Base-by-base conservation (phyloP, 164 flowering plant species). In the Brasenia schreberi region DNA sequence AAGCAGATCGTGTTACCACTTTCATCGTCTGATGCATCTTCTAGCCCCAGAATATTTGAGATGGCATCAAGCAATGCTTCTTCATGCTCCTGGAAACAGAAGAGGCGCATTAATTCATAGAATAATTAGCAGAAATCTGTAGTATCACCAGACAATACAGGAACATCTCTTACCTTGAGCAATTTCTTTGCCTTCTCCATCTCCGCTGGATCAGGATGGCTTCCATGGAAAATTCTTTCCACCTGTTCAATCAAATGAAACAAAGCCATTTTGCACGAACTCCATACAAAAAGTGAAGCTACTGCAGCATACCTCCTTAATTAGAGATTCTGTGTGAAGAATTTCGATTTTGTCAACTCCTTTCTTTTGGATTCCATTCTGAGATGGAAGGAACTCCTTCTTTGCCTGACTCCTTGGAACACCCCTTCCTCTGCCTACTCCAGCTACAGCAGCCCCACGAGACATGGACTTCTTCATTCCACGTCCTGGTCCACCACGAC, bases 11-110 rank as follows among this genome's bases (percentile, higher is more conserved):
- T 1, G 19, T 69, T 86, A 87, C 88, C 84, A 62, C 84, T 83
- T 79, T 89, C 95, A 42, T 90, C 96, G 65, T 92, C 98, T 61
- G 96, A 84, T 59, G 89, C 83, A 67, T 85, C 96, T 45, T 81
- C 86, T 53, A 93, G 93, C 78, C 86, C 82, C 49, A 87, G 81
- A 75, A 93, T 83, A 18, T 6, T 49, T 49, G 56, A 49, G 56
- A 49, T 49, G 33, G 93, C 96, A 69, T 87, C 87, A 62, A 83
- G 70, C 61, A 93, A 82, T 17, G 96, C 75, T 71, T 87, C 88
- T 69, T 93, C 98, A 66, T 93, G 98, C 43, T 93, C 96, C 98
- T 93, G 83, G 10, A 27, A 61, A 75, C 71, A 69, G 61, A 43
- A 65, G 62, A 66, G 59, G 7, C 19, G 68, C 62, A 27, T 18